Percentiles rank a stretch among this genome's conserved stretches.
Conservation (phyloP, 108 stramenopile species). For the Parmales sp. region DNA sequence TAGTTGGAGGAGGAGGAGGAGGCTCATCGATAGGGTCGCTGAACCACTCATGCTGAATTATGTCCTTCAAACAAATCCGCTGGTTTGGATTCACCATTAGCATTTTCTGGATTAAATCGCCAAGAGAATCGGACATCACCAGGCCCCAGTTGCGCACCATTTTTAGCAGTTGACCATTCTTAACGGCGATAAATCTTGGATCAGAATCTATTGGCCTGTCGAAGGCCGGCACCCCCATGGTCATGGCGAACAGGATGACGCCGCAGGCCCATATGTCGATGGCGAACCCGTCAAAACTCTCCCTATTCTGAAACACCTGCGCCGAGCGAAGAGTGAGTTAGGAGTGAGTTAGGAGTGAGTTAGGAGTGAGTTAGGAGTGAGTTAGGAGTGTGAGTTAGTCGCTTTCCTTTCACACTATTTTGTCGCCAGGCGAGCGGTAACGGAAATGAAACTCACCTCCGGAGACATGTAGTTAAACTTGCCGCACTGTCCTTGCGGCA, state of each 20-base stretch:
- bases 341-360: no score
- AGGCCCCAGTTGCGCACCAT: constrained; percentile 66
- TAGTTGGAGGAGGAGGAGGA: no score
- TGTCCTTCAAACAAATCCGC: no score
- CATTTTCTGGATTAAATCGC: constrained; percentile 72
- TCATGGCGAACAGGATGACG: constrained; percentile 86
- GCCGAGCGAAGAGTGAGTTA: no score
- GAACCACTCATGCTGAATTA: no score
- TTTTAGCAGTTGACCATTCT: constrained; percentile 43
- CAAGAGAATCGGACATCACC: constrained; percentile 35
- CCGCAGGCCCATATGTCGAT: constrained; percentile 90
- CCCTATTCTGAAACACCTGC: constrained; percentile 50
- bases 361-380: no score
- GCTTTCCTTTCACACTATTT: no score
- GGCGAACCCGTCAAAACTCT: constrained; percentile 77
- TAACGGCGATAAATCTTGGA: constrained; percentile 68
- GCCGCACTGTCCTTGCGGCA: constrained; percentile 76
- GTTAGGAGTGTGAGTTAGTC: no score
- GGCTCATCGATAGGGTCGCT: no score
- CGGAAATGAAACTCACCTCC: no score
- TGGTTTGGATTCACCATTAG: constrained; percentile 47
- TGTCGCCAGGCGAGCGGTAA: no score
- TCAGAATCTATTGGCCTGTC: constrained; percentile 62
- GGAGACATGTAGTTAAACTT: constrained; percentile 94
- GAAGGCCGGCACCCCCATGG: constrained; percentile 86